Conservation (phyloP, 768 basidiomycete genomes). For the Mycena epipterygia region DNA sequence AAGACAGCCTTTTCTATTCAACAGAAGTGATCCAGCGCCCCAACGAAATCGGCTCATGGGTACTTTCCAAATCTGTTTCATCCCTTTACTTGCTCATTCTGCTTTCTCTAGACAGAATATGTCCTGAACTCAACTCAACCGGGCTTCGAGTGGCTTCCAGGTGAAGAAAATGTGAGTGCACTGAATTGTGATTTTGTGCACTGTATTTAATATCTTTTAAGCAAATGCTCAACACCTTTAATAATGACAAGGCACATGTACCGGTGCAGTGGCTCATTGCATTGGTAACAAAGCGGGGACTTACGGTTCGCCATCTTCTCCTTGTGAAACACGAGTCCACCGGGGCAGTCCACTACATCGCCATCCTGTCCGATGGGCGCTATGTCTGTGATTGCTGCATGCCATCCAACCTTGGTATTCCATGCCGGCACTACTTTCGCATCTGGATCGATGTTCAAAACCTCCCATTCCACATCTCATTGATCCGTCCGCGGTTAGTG, state of each 20-base stretch:
- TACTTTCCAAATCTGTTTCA: conserved; percentile 32
- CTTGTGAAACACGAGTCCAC: not conserved
- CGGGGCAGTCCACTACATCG: not conserved
- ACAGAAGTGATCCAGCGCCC: conserved; percentile 43
- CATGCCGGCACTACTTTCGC: conserved; percentile 14
- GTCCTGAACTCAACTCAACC: conserved; percentile 24
- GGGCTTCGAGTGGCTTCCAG: conserved; percentile 36
- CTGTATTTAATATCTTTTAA: conserved; percentile 9
- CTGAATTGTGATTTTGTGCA: conserved; percentile 18
- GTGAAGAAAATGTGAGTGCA: conserved; percentile 35
- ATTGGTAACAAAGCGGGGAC: not conserved
- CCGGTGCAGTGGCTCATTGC: not conserved
- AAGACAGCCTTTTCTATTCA: conserved; percentile 45
- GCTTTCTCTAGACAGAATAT: conserved; percentile 29
- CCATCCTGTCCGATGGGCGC: not conserved
- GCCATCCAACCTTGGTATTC: conserved; percentile 13
- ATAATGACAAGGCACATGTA: conserved; percentile 12
- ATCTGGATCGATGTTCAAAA: conserved; percentile 16
- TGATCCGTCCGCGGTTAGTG: not conserved
- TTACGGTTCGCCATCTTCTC: conserved; percentile 8
- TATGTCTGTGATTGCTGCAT: conserved; percentile 23
- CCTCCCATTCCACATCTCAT: conserved; percentile 3
- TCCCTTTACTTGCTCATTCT: not conserved
- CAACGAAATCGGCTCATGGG: conserved; percentile 44
- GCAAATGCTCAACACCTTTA: not conserved